Evolutionary conservation across 2,329 filamentous ascomycete genomes (phyloP).

Genomic region (Arthrobotrys pseudoclavata): DNA sequence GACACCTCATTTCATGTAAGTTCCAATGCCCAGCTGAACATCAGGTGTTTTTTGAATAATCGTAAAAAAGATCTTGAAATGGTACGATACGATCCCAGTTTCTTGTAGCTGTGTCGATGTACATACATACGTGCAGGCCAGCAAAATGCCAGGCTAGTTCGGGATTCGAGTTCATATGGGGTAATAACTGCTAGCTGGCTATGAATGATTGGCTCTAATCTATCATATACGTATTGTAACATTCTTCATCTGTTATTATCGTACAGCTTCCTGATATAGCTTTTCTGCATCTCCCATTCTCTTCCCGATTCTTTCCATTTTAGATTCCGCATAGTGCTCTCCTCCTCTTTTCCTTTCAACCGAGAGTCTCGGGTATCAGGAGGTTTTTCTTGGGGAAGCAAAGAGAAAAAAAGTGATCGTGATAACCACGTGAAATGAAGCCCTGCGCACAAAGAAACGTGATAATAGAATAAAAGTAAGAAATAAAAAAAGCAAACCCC

Average conservation of each 20-base stretch:
- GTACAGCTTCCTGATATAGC: slow-evolving; percentile 41
- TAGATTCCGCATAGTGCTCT: not conserved
- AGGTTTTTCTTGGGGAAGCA: not conserved
- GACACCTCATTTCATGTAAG: slow-evolving; percentile 26
- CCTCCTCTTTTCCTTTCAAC: slow-evolving; percentile 17
- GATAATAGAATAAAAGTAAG: not conserved
- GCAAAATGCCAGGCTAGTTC: not conserved
- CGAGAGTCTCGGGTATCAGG: slow-evolving; percentile 22
- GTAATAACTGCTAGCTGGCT: slow-evolving; percentile 29
- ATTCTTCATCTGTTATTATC: slow-evolving; percentile 32
- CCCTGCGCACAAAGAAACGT: slow-evolving; percentile 18
- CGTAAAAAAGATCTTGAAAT: not conserved
- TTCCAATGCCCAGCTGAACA: slow-evolving; percentile 10
- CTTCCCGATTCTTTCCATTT: slow-evolving; percentile 1
- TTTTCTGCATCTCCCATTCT: slow-evolving; percentile 16
- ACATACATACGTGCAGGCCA: not conserved
- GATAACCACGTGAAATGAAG: slow-evolving; percentile 45
- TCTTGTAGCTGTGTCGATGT: no score
- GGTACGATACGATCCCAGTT: not conserved
- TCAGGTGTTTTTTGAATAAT: slow-evolving; percentile 18
- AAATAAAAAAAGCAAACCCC: slow-evolving; percentile 31
- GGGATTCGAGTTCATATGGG: not conserved
- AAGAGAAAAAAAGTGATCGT: slow-evolving; percentile 18
- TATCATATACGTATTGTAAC: slow-evolving; percentile 3
- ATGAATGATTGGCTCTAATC: slow-evolving; percentile 36